Evolutionary conservation across 352 stramenopile genomes (phyloP).

Genomic region (Plasmopara viticola): DNA sequence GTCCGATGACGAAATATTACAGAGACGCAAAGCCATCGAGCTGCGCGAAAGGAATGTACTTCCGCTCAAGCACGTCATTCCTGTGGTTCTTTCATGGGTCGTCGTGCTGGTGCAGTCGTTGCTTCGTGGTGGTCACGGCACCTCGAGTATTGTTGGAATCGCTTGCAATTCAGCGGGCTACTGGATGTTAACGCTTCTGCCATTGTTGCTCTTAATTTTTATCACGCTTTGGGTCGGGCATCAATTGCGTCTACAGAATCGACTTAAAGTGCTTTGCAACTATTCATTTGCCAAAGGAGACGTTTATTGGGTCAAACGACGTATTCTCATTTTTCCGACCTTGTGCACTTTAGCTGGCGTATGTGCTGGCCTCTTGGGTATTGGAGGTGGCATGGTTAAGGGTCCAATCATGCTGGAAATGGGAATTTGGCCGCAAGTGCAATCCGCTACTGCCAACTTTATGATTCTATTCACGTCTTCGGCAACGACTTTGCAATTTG

Average conservation of each 20-base stretch:
- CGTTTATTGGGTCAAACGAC: slow-evolving; percentile 89
- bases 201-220: slow-evolving; percentile 65
- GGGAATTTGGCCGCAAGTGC: slow-evolving; percentile 86
- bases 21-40: slow-evolving; percentile 42
- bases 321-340: slow-evolving; percentile 88
- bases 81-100: slow-evolving; percentile 61
- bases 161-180: slow-evolving; percentile 89
- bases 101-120: slow-evolving; percentile 66
- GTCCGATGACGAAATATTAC: slow-evolving; percentile 33
- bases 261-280: slow-evolving; percentile 55
- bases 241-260: slow-evolving; percentile 60
- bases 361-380: slow-evolving; percentile 92
- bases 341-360: slow-evolving; percentile 92
- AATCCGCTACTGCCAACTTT: slow-evolving; percentile 90
- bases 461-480: slow-evolving; percentile 90
- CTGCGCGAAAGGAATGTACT: slow-evolving; percentile 44
- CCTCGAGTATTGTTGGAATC: slow-evolving; percentile 84
- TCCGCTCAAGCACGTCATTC: slow-evolving; percentile 47
- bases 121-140: slow-evolving; percentile 64
- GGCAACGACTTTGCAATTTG: slow-evolving; percentile 89
- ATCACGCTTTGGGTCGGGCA: slow-evolving; percentile 55
- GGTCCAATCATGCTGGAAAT: slow-evolving; percentile 97
- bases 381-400: slow-evolving; percentile 96
- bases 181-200: slow-evolving; percentile 88
- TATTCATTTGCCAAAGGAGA: slow-evolving; percentile 89